A percentile compares a stretch with the other conserved stretches of the same genome.
phyloP scores from a whole-genome alignment of 768 basidiomycete species.

The Mycena olivaceomarginata region DNA sequence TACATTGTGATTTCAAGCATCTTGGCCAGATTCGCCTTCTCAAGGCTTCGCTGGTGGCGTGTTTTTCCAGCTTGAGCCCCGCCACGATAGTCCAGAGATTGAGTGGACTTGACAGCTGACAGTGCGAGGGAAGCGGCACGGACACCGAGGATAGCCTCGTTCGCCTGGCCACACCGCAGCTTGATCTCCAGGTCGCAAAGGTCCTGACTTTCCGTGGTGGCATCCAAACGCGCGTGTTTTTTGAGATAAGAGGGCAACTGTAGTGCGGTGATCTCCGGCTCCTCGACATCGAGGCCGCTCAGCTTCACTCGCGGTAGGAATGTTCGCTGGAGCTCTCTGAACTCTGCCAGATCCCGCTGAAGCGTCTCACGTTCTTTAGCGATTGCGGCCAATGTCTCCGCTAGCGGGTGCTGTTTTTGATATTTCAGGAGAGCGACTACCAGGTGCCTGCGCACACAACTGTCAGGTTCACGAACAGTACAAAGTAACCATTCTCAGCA shows the following conservation, averaged over 20 bases:
- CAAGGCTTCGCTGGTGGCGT: slow-evolving; percentile 12
- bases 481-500: not conserved
- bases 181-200: slow-evolving; percentile 19
- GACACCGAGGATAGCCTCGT: slow-evolving; percentile 20
- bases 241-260: slow-evolving; percentile 34
- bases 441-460: not conserved
- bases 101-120: slow-evolving; percentile 21
- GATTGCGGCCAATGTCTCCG: slow-evolving; percentile 21
- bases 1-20: slow-evolving; percentile 35
- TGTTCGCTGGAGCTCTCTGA: slow-evolving; percentile 22
- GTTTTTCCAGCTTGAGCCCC: slow-evolving; percentile 17
- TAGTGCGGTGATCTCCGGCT: slow-evolving; percentile 32
- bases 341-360: slow-evolving; percentile 10
- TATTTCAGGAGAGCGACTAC: slow-evolving; percentile 13
- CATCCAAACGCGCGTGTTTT: slow-evolving; percentile 16
- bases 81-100: slow-evolving; percentile 25
- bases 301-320: slow-evolving; percentile 28
- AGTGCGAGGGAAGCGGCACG: slow-evolving; percentile 18
- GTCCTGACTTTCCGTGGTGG: not conserved
- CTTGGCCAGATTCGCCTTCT: slow-evolving; percentile 27
- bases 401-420: slow-evolving; percentile 23
- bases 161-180: slow-evolving; percentile 24
- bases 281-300: slow-evolving; percentile 29
- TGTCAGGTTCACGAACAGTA: not conserved
- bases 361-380: slow-evolving; percentile 6